A percentile compares a stretch with the other conserved stretches of the same genome.
Evolutionary conservation across 371 early-diverging fungal species (phyloP).

Genomic region (Apophysomyces variabilis): DNA sequence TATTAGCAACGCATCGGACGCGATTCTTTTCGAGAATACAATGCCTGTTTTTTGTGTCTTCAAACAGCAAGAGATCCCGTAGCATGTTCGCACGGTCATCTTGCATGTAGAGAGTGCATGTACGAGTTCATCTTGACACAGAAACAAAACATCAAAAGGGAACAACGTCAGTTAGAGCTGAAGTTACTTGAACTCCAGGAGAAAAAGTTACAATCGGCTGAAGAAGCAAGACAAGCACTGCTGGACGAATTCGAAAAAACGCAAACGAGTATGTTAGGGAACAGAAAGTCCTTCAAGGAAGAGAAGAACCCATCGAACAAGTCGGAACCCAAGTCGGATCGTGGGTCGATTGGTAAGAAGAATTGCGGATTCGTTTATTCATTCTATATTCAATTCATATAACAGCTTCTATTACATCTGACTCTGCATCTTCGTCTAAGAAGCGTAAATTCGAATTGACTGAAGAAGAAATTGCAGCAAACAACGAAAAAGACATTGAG

Average conservation of each 20-base stretch:
- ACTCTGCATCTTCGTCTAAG: constrained; percentile 10
- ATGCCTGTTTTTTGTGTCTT: constrained; percentile 93
- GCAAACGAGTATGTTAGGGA: constrained; percentile 62
- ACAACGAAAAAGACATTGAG: constrained; percentile 40
- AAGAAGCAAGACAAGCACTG: constrained; percentile 56
- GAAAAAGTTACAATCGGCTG: constrained; percentile 40
- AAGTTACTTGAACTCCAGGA: constrained; percentile 72
- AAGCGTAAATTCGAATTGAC: constrained; percentile 55
- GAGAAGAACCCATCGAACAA: constrained; percentile 6
- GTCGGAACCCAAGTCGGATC: constrained; percentile 2
- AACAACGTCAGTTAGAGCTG: constrained; percentile 60
- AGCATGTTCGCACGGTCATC: constrained; percentile 81
- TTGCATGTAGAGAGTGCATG: constrained; percentile 91
- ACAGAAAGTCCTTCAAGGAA: constrained; percentile 16
- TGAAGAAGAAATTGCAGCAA: constrained; percentile 36
- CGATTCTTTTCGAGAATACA: constrained; percentile 86
- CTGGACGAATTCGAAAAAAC: constrained; percentile 69
- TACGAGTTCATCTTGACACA: constrained; percentile 87
- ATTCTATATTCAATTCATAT: not conserved
- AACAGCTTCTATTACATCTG: not conserved
- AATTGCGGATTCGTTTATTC: not conserved
- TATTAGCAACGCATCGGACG: constrained; percentile 80
- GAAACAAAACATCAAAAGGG: constrained; percentile 76
- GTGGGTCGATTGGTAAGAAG: constrained; percentile 12
- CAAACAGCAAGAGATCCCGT: constrained; percentile 85